These are phyloP conservation scores for Wallacemonas sp. DNA, from an alignment of 208 protist genomes.

Conservation along the genomic window DNA sequence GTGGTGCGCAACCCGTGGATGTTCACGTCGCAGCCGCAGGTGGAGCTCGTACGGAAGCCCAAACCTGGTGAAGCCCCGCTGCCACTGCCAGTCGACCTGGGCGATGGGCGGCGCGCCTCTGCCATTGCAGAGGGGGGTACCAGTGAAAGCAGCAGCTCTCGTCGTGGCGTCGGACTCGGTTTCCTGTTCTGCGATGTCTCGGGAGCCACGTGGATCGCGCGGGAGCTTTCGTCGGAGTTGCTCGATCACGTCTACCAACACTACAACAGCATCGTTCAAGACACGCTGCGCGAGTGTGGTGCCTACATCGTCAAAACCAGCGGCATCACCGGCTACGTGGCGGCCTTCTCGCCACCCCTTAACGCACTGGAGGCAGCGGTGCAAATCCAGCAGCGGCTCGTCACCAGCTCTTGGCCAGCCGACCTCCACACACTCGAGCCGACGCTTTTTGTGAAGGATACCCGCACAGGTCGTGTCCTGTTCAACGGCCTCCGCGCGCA, in stretches of 20 bases:
- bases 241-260: constrained; percentile 44
- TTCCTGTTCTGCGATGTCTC: constrained; percentile 68
- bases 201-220: constrained; percentile 25
- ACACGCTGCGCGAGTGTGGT: constrained; percentile 29
- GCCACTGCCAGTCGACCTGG: constrained; percentile 16
- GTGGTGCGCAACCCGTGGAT: constrained; percentile 62
- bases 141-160: constrained; percentile 11
- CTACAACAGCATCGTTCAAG: constrained; percentile 80
- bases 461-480: constrained; percentile 36
- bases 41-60: not conserved
- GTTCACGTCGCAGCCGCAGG: constrained; percentile 32
- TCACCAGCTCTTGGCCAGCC: constrained; percentile 50
- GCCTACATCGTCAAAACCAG: constrained; percentile 74
- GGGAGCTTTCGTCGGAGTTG: constrained; percentile 22
- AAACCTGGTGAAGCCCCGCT: not conserved
- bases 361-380: constrained; percentile 68
- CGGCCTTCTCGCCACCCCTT: constrained; percentile 43
- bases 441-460: constrained; percentile 69
- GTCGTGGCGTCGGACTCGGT: constrained; percentile 24
- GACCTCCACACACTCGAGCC: constrained; percentile 53
- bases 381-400: constrained; percentile 54
- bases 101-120: too few relatives aligned
- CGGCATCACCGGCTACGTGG: constrained; percentile 55
- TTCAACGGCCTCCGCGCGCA: constrained; percentile 76
- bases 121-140: too few relatives aligned